Percentiles rank a stretch among this genome's conserved stretches.
phyloP scores from a whole-genome alignment of 176 grass and related monocot genomes.

The Triticum monococcum region DNA sequence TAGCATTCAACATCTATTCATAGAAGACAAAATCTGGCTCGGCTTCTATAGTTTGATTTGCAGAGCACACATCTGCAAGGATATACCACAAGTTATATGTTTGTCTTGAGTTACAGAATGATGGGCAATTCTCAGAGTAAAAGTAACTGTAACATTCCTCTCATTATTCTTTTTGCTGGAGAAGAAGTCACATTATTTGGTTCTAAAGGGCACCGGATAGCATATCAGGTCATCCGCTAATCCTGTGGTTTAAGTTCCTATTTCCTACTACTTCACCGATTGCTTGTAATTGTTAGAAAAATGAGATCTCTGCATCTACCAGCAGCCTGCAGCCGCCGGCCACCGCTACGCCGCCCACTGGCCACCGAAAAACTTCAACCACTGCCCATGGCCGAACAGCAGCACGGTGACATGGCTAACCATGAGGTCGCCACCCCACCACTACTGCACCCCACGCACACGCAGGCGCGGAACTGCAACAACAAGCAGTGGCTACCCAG shows the following conservation, averaged over 20 bases:
- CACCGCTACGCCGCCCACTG: no score
- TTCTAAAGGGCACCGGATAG: constrained; percentile 50
- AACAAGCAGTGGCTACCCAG: no score
- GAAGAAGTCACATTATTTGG: constrained; percentile 56
- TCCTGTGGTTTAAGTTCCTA: constrained; percentile 69
- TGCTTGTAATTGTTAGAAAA: constrained; percentile 61
- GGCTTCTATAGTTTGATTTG: constrained; percentile 51
- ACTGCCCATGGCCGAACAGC: no score
- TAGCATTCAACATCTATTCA: constrained; percentile 24
- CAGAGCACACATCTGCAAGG: constrained; percentile 66
- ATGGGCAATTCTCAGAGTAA: neutral
- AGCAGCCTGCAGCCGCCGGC: neutral
- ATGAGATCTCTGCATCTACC: neutral
- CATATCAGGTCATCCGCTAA: constrained; percentile 75
- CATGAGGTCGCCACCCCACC: no score
- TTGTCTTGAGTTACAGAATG: neutral
- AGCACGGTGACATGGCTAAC: no score
- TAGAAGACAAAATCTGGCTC: constrained; percentile 1
- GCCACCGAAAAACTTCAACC: no score
- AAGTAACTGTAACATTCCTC: constrained; percentile 48
- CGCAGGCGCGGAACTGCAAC: no score
- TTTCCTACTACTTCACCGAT: constrained; percentile 44
- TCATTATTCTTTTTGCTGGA: constrained; percentile 46
- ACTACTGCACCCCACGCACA: no score
- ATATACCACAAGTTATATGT: constrained; percentile 1